Conservation (phyloP, 257 asterid genomes). For the Leonotis leonurus region DNA sequence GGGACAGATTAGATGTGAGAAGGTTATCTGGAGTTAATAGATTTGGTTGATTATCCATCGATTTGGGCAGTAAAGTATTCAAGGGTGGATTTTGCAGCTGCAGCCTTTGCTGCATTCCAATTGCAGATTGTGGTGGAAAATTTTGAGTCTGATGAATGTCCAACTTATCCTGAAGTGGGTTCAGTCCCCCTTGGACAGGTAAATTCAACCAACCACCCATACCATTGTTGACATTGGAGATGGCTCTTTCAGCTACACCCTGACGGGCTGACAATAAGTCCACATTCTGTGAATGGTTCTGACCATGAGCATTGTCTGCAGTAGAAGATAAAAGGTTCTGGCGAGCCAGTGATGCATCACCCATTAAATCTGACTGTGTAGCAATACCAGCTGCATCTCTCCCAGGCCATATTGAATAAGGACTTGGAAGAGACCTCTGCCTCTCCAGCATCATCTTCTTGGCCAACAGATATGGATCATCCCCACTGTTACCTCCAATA, state of each 20-base stretch:
- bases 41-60: constrained; percentile 47
- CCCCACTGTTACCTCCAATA: constrained; percentile 46
- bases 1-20: constrained; percentile 49
- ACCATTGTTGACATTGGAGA: constrained; percentile 40
- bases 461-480: constrained; percentile 54
- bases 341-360: constrained; percentile 45
- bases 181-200: constrained; percentile 58
- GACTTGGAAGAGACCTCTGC: constrained; percentile 62
- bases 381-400: constrained; percentile 45
- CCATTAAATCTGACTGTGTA: constrained; percentile 39
- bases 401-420: constrained; percentile 59
- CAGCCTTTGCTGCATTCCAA: constrained; percentile 60
- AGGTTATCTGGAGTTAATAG: constrained; percentile 49
- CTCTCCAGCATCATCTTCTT: constrained; percentile 57
- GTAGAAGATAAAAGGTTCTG: constrained; percentile 41
- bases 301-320: constrained; percentile 41
- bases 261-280: constrained; percentile 56
- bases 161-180: constrained; percentile 56
- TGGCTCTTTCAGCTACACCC: constrained; percentile 48
- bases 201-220: constrained; percentile 63
- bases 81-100: constrained; percentile 50
- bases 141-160: constrained; percentile 55
- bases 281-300: constrained; percentile 49
- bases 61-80: constrained; percentile 39
- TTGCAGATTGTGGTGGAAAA: constrained; percentile 54